Evolutionary conservation across 768 basidiomycete genomes (phyloP), one percentile per base, ranked within the genome.

Genomic region (Lactarius deliciosus): DNA sequence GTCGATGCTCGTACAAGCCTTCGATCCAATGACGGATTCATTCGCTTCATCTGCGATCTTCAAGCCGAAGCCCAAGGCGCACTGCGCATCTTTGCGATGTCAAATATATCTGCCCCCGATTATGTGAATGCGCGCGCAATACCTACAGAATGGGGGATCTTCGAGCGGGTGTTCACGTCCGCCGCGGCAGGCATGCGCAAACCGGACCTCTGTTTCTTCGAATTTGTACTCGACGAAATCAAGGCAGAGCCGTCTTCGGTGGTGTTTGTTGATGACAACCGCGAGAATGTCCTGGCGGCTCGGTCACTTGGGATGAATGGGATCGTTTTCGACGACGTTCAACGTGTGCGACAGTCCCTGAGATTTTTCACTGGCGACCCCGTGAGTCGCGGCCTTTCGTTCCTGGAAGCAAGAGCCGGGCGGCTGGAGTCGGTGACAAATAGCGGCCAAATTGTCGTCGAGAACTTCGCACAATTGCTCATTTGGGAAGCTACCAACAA

Each of bases 101-200:
- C 83, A 53, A 87, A 87, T 73, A 85, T 87, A 28, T 84, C 85
- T n/a, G 68, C 76, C 0, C 82, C 83, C 8, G 85, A 86, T 69
- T 84, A 80, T 69, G 76, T 77, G 53, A 75, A 81, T 4, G 76
- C 85, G 18, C 79, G 74, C 58, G 77, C 74, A n/a, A 83, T 79
- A 34, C 73, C 77, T 3, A 81, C 78, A 13, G 81, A 83, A 65
- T 86, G 82, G 81, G 74, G 75, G 1, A 76, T 84, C 28, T 83
- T 82, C 60, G 81, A 83, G 64, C 71, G 76, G 28, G 76, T 85
- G 28, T 86, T 84, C 72, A 83, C 83, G 1, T 86, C 85, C 9
- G 80, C 81, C 1, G 77, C 71, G 5, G 81, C 79, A 15, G 81
- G 83, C 10, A 83, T 85, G 74, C 81, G 86, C 58, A 86, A 85